Conservation (phyloP, 257 asterid genomes). For the Fraxinus excelsior region DNA sequence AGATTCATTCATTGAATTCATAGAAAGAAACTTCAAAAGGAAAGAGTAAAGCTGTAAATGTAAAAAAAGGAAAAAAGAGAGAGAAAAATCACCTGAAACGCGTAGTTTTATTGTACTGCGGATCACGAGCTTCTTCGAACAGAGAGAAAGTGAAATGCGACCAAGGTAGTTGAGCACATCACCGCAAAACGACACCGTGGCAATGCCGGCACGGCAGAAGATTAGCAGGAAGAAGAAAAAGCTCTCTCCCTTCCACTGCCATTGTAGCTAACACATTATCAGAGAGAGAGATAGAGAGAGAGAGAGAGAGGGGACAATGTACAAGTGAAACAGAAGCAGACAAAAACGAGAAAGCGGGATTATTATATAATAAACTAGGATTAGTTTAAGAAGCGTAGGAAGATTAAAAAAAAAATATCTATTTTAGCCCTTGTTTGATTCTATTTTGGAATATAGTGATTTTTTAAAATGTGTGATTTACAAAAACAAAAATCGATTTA, state of each 20-base stretch:
- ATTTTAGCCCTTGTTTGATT: too few relatives aligned
- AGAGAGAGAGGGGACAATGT: neutral
- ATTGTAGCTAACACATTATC: constrained; percentile 23
- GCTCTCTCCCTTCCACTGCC: constrained; percentile 24
- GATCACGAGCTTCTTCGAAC: constrained; percentile 47
- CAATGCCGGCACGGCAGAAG: constrained; percentile 25
- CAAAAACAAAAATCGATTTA: too few relatives aligned
- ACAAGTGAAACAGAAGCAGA: constrained; percentile 22
- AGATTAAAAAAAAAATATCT: neutral
- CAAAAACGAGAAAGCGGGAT: constrained; percentile 12
- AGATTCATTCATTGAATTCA: constrained; percentile 42
- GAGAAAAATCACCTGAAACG: constrained; percentile 42
- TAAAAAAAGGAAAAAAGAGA: constrained; percentile 11
- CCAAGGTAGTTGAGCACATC: neutral
- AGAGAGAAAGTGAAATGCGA: constrained; percentile 29
- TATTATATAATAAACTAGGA: neutral
- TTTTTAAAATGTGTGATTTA: too few relatives aligned
- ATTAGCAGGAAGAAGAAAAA: constrained; percentile 14
- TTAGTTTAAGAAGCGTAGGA: neutral
- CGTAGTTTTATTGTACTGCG: constrained; percentile 29
- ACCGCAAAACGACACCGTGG: constrained; percentile 28
- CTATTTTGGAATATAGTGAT: too few relatives aligned
- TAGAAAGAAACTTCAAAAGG: constrained; percentile 31
- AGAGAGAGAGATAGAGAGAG: constrained; percentile 24
- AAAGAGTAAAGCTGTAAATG: constrained; percentile 21